A percentile compares a stretch with the other conserved stretches of the same genome.
phyloP scores from a whole-genome alignment of 768 basidiomycete species.

The Kwoniella heveanensis region DNA sequence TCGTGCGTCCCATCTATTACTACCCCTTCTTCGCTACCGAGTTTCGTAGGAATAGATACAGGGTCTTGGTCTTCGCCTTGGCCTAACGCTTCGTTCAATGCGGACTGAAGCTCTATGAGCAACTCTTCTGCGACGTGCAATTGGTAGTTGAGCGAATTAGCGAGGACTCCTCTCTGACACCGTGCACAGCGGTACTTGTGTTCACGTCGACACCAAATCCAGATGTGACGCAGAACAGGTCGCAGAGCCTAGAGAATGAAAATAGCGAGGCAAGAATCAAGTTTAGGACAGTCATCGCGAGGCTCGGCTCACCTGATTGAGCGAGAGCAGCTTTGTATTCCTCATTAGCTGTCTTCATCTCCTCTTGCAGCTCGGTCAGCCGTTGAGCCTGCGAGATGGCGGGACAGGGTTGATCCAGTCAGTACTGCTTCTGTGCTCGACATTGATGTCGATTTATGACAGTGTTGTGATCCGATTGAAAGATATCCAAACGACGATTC shows the following conservation, averaged over 20 bases:
- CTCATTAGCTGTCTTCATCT: constrained; percentile 40
- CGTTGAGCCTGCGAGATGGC: constrained; percentile 27
- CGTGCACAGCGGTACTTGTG: no score
- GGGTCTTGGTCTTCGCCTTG: not conserved
- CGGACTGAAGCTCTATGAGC: constrained; percentile 26
- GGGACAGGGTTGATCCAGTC: not conserved
- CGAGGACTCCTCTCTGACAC: no score
- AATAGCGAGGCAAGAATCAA: no score
- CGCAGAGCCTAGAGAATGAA: not conserved
- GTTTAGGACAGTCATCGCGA: not conserved
- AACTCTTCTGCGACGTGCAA: constrained; percentile 21
- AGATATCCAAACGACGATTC: no score
- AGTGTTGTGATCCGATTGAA: no score
- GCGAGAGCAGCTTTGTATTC: constrained; percentile 43
- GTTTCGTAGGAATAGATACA: not conserved
- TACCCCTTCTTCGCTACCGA: not conserved
- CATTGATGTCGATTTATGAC: no score
- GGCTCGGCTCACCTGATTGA: constrained; percentile 33
- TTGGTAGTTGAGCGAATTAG: no score
- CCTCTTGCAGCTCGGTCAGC: constrained; percentile 38
- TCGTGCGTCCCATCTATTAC: not conserved
- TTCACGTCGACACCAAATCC: no score
- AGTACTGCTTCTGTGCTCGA: no score
- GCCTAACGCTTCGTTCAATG: constrained; percentile 24
- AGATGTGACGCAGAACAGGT: no score